Evolutionary conservation across 495 filamentous ascomycete species (phyloP), one percentile per base, ranked within the genome.

Genomic region (Cairneyella variabilis): DNA sequence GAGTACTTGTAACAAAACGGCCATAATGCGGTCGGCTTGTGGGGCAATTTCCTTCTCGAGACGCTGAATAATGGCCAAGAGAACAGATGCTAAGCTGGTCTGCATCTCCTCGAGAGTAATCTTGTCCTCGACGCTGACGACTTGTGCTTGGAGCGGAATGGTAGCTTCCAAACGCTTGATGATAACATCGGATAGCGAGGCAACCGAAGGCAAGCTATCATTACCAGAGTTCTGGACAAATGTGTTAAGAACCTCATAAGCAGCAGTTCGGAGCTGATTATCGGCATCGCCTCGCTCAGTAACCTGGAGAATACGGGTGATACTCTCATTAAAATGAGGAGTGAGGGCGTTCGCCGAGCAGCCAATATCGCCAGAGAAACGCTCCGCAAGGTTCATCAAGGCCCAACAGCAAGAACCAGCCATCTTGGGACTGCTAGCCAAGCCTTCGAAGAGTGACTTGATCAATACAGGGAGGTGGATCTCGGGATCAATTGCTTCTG

Each of bases 341-440:
- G 91, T 91, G 38, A 98, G 75, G 47, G 90, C 82, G 69, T 96
- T 97, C 50, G 84, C 80, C 53, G 85, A 72, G 23, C 81, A 83
- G 22, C 88, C 89, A 38, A 70, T 65, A 26, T 96, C 90, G 18
- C 89, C 89, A 14, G 88, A 86, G 66, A 97, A 98, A 26, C 91
- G 84, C 62, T 97, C 93, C 21, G 92, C 92, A 54, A 98, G 83
- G 65, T 97, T 98, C 91, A 98, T 98, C 56, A 98, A 72, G 30
- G 93, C 90, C 92, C 95, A 97, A 73, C 93, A 98, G 80, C 95
- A 97, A 17, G 95, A 97, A 52, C 86, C 84, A 39, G 93, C 93
- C 83, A 98, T 97, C 76, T 95, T 96, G 37, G 92, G 85, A 66
- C 88, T 92, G 73, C 88, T 95, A 47, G 91, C 79, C 48, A 96